phyloP scores from a whole-genome alignment of 805 yeast species.

The Tanozyma kutaoensis region DNA sequence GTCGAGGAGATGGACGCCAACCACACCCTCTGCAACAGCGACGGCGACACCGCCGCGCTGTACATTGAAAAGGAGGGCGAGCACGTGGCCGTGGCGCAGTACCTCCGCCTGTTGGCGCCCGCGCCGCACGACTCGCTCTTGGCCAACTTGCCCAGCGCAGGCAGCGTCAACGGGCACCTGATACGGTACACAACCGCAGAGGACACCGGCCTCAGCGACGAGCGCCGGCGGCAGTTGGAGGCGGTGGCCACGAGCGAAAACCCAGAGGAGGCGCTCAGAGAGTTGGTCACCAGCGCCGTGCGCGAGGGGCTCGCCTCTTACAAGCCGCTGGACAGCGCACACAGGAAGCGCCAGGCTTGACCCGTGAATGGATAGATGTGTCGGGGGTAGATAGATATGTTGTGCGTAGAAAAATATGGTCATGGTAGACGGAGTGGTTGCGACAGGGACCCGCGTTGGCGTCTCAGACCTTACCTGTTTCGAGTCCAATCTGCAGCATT shows the following conservation, averaged over 20 bases:
- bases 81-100: slow-evolving; percentile 62
- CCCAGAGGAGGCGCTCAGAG: slow-evolving; percentile 66
- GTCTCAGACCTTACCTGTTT: no score
- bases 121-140: slow-evolving; percentile 8
- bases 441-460: no score
- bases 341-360: no score
- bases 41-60: slow-evolving; percentile 62
- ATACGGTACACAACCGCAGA: slow-evolving; percentile 47
- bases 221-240: slow-evolving; percentile 36
- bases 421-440: no score
- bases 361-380: no score
- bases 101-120: slow-evolving; percentile 26
- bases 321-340: slow-evolving; percentile 2
- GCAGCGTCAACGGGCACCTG: slow-evolving; percentile 30
- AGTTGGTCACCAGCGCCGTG: slow-evolving; percentile 53
- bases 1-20: slow-evolving; percentile 63
- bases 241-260: slow-evolving; percentile 66
- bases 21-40: slow-evolving; percentile 47
- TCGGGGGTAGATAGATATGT: no score
- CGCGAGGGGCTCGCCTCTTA: slow-evolving; percentile 35
- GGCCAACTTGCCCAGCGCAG: slow-evolving; percentile 21
- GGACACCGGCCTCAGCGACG: slow-evolving; percentile 28
- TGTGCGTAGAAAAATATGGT: no score
- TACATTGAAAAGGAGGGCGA: slow-evolving; percentile 79
- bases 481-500: no score